Base-by-base conservation (phyloP, 768 basidiomycete genomes). In the Naganishia vishniacii region DNA sequence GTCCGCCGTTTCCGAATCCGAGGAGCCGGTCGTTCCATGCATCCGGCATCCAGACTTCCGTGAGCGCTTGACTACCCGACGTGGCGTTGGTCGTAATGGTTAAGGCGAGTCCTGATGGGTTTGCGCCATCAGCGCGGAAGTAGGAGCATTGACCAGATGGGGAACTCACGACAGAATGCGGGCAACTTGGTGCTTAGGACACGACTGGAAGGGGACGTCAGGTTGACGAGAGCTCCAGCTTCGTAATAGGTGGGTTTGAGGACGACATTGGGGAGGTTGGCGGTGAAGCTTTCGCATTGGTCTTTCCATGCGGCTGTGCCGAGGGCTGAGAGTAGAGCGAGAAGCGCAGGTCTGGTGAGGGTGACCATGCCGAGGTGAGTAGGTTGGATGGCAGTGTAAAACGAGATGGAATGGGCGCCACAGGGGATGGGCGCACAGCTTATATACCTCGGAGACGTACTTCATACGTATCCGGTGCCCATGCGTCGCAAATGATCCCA, bases 231-330 rank as follows among this genome's bases (percentile, higher is more conserved):
- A 4, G 31, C 31, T 51, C 49, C 49, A 2, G 49, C 53, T 4
- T 28, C 29, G 49, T 51, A 51, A 12, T 51, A 51, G 20, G 49
- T 51, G 3, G 49, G 28, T 31, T 51, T 51, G 13, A 51, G 31
- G 31, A 34, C 31, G 28, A 51, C 49, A 51, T 51, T 51, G 12
- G 49, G 49, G 8, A 51, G 31, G 49, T 34, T 51, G 7, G 49
- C 49, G 13, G 28, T 34, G 49, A 51, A 51, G 49, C 49, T 31
- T 34, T 51, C 49, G 32, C 49, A 51, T 23, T 51, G 49, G 31
- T 51, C 49, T n/a, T 51, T 51, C 49, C 49, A 51, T 26, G 49
- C 49, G 15, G 31, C n/a, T 4, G 49, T 32, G 7, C 49, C 31
- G 20, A 51, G 15, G 49, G 49, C 49, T 7, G 49, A 28, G 29